These are phyloP conservation scores for Zygnema cylindricum DNA, from an alignment of 139 green algal species.

Conservation along the genomic window DNA sequence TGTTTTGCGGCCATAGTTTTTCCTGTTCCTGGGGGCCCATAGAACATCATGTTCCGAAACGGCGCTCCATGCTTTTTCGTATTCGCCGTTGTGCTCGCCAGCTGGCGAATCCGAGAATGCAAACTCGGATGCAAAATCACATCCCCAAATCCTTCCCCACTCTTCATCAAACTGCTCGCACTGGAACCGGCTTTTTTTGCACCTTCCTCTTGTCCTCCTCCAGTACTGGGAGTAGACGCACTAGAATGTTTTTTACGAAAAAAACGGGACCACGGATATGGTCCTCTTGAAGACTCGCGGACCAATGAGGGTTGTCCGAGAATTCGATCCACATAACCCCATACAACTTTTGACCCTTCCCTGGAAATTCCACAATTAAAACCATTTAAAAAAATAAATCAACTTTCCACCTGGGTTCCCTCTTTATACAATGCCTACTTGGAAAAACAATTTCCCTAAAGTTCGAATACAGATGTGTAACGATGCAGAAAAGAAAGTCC, in stretches of 20 bases:
- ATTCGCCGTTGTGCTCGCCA: constrained; percentile 89
- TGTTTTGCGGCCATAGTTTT: constrained; percentile 98
- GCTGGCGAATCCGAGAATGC: constrained; percentile 83
- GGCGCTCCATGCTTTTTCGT: constrained; percentile 89
- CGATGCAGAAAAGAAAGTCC: no score
- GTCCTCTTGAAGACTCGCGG: constrained; percentile 73
- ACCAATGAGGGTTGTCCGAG: constrained; percentile 70
- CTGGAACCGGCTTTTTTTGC: not conserved
- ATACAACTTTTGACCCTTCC: constrained; percentile 48
- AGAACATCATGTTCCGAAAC: constrained; percentile 91
- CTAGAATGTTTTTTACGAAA: not conserved
- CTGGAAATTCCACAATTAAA: not conserved
- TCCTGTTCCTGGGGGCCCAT: constrained; percentile 72
- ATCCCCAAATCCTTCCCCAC: constrained; percentile 72
- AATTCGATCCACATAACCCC: constrained; percentile 61
- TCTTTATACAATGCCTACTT: no score
- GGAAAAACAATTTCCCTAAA: no score
- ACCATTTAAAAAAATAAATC: no score
- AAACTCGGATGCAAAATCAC: constrained; percentile 84
- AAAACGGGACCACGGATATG: constrained; percentile 30
- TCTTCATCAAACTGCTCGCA: constrained; percentile 33
- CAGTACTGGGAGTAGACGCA: not conserved
- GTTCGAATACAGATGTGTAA: no score
- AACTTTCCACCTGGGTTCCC: no score
- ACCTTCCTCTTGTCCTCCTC: not conserved